phyloP scores from a whole-genome alignment of 2,329 filamentous ascomycete genomes.

The Raffaelea ambrosiae region DNA sequence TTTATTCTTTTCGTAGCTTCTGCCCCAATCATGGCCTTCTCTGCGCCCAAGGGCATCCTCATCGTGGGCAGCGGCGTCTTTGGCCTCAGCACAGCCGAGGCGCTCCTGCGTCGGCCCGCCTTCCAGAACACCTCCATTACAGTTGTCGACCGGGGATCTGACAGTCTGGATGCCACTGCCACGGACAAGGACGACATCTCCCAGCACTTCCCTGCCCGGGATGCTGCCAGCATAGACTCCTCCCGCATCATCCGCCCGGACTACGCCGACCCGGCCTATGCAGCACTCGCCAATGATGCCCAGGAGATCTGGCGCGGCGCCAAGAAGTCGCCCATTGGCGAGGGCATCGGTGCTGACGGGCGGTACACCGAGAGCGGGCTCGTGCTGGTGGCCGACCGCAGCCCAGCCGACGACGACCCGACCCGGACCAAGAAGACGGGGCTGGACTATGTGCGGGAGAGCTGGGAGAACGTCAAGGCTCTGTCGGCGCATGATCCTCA shows the following conservation, averaged over 20 bases:
- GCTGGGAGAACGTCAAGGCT: slow-evolving; percentile 51
- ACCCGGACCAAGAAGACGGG: slow-evolving; percentile 30
- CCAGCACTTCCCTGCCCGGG: slow-evolving; percentile 48
- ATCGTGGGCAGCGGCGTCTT: slow-evolving; percentile 63
- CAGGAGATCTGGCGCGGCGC: slow-evolving; percentile 55
- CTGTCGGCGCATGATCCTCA: slow-evolving; percentile 32
- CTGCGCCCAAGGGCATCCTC: slow-evolving; percentile 44
- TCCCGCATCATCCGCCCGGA: slow-evolving; percentile 62
- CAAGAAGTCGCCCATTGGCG: neutral
- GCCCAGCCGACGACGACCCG: neutral
- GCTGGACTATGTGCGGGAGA: slow-evolving; percentile 50
- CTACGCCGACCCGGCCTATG: slow-evolving; percentile 74
- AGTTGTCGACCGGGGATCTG: slow-evolving; percentile 45
- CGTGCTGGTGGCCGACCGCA: slow-evolving; percentile 47
- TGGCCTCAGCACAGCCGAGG: slow-evolving; percentile 53
- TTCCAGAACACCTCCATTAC: slow-evolving; percentile 48
- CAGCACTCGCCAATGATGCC: slow-evolving; percentile 62
- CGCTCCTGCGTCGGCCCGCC: slow-evolving; percentile 54
- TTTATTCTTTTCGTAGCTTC: no score
- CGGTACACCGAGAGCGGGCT: slow-evolving; percentile 66
- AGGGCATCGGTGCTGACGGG: slow-evolving; percentile 28
- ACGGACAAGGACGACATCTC: slow-evolving; percentile 8
- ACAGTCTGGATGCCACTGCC: neutral
- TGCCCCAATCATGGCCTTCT: slow-evolving; percentile 13
- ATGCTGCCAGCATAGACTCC: slow-evolving; percentile 53